Base-by-base conservation (phyloP, 2,329 filamentous ascomycete species). In the Aureobasidium vineae region DNA sequence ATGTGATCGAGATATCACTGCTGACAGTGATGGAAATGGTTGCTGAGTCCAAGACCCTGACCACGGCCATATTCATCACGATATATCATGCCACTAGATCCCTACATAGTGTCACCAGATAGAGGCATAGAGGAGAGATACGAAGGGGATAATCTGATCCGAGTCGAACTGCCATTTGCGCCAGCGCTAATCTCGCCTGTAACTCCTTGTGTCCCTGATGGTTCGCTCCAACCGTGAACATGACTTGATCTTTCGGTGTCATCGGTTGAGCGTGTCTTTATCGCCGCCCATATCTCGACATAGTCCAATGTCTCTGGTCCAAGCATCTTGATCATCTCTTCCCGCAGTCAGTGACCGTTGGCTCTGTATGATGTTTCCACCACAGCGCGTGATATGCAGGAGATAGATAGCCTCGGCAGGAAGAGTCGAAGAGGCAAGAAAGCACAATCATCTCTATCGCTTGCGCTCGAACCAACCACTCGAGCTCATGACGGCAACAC, bases 401-500 rank as follows among this genome's bases (percentile, higher is more conserved):
- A 26, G 7, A 21, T 13, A 15, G 21, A 13, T 26, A 23, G 26
- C 21, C 45, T 28, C 6, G 26, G 16, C 28, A 19, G 3, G 15
- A 6, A 31, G 16, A 21, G 19, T 36, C 28, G 28, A 6, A 10
- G 31, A 15, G 10, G 49, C n/a, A 21, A 21, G 28, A 19, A 60
- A 38, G 15, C n/a, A 50, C 5, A 26, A 5, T 16, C 16, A 5
- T 49, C 19, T 52, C 52, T 57, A 96, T 81, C 93, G 86, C 78
- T 87, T 93, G 75, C 95, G 86, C 82, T 97, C 93, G 77, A 99
- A 99, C 80, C 88, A 99, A 68, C 89, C 86, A 76, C 91, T 96
- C 57, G 90, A 89, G 49, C 92, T 90, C 76, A 97, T 91, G 66
- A 98, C 86, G 47, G 93, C 93, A 38, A 98, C 92, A 36, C 92